phyloP scores from a whole-genome alignment of 2,329 filamentous ascomycete species.

The Exophiala mesophila region DNA sequence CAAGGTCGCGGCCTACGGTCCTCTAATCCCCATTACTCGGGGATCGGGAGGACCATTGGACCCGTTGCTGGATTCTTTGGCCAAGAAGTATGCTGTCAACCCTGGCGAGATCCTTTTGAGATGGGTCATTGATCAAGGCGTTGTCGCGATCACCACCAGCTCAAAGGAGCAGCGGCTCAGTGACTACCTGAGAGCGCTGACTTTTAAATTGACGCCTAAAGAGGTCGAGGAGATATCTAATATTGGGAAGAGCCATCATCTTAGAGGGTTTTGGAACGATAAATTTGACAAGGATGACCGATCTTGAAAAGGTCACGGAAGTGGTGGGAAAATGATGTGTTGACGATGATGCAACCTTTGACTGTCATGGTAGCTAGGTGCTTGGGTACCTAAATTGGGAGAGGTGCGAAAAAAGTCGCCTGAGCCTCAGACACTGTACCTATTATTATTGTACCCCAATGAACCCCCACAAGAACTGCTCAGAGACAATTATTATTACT shows the following conservation, averaged over 20 bases:
- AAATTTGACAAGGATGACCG: constrained; percentile 44
- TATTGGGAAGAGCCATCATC: constrained; percentile 47
- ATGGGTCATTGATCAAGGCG: constrained; percentile 58
- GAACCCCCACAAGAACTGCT: too few species aligned
- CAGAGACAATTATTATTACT: too few species aligned
- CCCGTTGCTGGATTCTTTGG: constrained; percentile 44
- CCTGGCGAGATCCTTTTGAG: constrained; percentile 54
- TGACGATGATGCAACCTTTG: too few species aligned
- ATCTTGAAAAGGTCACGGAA: too few species aligned
- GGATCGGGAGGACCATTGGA: constrained; percentile 54
- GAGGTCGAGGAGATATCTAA: constrained; percentile 53
- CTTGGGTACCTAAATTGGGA: too few species aligned
- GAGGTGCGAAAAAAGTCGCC: too few species aligned
- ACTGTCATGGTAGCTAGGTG: too few species aligned
- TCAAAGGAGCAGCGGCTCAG: constrained; percentile 55
- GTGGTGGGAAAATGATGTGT: too few species aligned
- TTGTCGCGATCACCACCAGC: constrained; percentile 57
- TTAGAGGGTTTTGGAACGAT: constrained; percentile 49
- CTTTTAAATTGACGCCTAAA: constrained; percentile 55
- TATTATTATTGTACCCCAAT: too few species aligned
- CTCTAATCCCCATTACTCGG: constrained; percentile 49
- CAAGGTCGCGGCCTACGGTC: constrained; percentile 37
- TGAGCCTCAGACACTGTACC: too few species aligned
- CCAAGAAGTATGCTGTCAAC: constrained; percentile 58
- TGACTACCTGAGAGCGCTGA: constrained; percentile 52